Percentiles rank a stretch among this genome's conserved stretches.
These are phyloP conservation scores for Hemisphaericaspora subhashii DNA, from an alignment of 1,139 yeast species.

Conservation along the genomic window DNA sequence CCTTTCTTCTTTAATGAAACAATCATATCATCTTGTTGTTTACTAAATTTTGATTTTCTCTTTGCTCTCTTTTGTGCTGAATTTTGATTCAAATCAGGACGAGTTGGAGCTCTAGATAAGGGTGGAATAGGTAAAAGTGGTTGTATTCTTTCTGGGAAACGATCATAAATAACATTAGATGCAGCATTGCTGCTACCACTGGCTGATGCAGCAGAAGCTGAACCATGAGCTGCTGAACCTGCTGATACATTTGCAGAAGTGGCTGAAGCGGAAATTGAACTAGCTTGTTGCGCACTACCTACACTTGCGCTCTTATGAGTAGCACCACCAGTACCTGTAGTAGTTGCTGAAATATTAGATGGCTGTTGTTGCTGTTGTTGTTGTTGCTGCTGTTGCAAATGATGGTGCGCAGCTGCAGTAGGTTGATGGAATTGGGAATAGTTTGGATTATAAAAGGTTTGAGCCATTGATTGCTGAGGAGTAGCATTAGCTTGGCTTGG, in stretches of 20 bases:
- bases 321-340: background rate
- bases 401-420: conserved; percentile 4
- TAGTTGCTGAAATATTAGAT: conserved; percentile 2
- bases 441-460: conserved; percentile 10
- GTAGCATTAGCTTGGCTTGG: conserved; percentile 11
- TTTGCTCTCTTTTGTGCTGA: conserved; percentile 49
- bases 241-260: conserved; percentile 1
- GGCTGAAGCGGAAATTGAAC: conserved; percentile 8
- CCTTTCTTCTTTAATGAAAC: conserved; percentile 63
- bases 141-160: conserved; percentile 19
- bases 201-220: background rate
- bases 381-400: conserved; percentile 7
- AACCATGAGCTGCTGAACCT: background rate
- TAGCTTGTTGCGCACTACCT: conserved; percentile 8
- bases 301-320: background rate
- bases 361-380: conserved; percentile 7
- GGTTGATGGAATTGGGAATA: conserved; percentile 13
- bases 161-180: conserved; percentile 14
- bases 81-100: conserved; percentile 30
- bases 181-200: conserved; percentile 10
- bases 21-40: conserved; percentile 68
- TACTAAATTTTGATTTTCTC: conserved; percentile 65
- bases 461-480: conserved; percentile 10
- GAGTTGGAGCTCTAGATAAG: conserved; percentile 28
- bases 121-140: conserved; percentile 41